Base-by-base conservation (phyloP, 352 stramenopile species). In the Phytophthora boehmeriae region DNA sequence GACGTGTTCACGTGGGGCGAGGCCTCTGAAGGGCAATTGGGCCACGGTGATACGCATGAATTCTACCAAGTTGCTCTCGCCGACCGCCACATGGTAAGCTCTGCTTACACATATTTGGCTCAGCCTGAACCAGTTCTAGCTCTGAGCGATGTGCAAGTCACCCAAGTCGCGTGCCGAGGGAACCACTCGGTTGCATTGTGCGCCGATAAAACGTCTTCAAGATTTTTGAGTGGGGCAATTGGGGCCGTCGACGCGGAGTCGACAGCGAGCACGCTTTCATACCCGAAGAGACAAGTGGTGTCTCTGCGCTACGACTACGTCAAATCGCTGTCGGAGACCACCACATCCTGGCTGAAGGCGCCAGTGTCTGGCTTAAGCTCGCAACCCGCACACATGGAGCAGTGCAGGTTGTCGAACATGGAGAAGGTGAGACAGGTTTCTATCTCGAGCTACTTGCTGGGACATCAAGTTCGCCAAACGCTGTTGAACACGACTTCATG, bases 1-100 rank as follows among this genome's bases (percentile, higher is more conserved):
- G 78, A 89, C 17, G 80, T 91, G 10, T 93, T 90, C 63, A 80
- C 81, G 11, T 91, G 84, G 84, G 84, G 84, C 16, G 84, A 93
- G 51, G 81, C 76, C 0, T 91, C 81, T 2, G 84, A 93, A 14
- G 84, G 84, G 0, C 84, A 93, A 45, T 59, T 93, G 2, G 84
- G 81, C 2, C 80, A 88, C 27, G 80, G 84, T 16, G 80, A 90
- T 25, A 71, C 68, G 0, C 70, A 87, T 54, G 41, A 63, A 4
- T 68, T 72, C 17, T 89, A 88, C 27, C 66, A 89, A 25, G 84
- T 93, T 28, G 78, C 75, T 16, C 81, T 91, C 14, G 78, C 80
- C 13, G 84, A 93, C 44, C 51, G 61, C 10, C 66, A 82, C 54
- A 82, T 91, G 68, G 53, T 78, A 49, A 86, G 87, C 46, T 91